Base-by-base conservation (phyloP, 257 asterid genomes). In the Plectranthus barbatus region DNA sequence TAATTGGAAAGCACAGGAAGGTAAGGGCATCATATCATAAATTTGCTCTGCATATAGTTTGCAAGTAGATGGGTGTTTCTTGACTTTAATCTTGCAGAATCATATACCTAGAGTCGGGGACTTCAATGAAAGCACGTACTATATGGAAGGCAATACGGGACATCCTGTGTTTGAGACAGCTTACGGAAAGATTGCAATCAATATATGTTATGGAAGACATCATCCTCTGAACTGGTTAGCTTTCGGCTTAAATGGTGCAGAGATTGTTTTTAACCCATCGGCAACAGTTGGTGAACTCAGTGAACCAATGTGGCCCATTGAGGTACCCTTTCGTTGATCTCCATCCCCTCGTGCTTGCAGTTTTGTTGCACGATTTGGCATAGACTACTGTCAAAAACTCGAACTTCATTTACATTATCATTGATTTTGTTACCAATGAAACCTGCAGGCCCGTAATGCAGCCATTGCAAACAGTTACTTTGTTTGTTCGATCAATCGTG, bases 301-400 rank as follows among this genome's bases (percentile, higher is more conserved):
- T 36, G 98, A 92, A 84, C 97, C 98, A 33, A 92, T 92, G 98
- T 92, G 98, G 98, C 89, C 98, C 69, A 79, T 92, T 19, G 98
- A 92, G 98, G 98, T 92, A 80, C 48, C 61, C 4, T 44, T 31
- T 31, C 6, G 7, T 31, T 4, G 6, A 2, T 31, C 5, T n/a
- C n/a, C n/a, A n/a, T n/a, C n/a, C n/a, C n/a, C n/a, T 51, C 45
- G 33, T 55, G 41, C 9, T 33, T 31, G 7, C 9, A 4, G 7
- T 18, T 31, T 36, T 11, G 34, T 11, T 56, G 45, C 46, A 56
- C 15, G 34, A 15, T 15, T 33, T 15, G 7, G 23, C 19, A 23
- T 21, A 2, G 9, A 42, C 60, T 26, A 29, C 23, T 26, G n/a
- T 8, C 29, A 4, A 33, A 31, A 52, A 23, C 55, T 52, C 1